phyloP scores from a whole-genome alignment of 306 rosid genomes.

The Adenanthera pavonina region DNA sequence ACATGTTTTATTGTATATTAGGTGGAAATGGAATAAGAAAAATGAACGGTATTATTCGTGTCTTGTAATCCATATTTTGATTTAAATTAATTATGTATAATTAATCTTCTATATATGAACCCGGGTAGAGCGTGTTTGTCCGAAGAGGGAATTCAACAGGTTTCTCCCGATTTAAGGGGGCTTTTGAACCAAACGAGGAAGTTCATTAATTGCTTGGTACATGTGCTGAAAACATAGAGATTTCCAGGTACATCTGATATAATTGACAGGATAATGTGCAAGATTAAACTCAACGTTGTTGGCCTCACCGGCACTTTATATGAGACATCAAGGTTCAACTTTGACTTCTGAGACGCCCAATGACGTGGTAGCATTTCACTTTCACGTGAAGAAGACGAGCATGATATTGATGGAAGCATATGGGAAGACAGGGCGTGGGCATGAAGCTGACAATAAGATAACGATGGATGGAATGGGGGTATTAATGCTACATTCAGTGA shows the following conservation, averaged over 20 bases:
- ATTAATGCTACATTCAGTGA: too few species aligned
- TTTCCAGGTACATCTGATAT: background rate
- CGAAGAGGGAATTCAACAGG: too few species aligned
- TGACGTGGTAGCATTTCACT: background rate
- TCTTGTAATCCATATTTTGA: too few species aligned
- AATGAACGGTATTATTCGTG: too few species aligned
- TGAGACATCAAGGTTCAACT: background rate
- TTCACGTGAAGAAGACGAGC: background rate
- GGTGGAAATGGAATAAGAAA: too few species aligned
- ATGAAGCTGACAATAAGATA: background rate
- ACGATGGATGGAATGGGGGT: too few species aligned
- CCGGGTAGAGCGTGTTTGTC: too few species aligned
- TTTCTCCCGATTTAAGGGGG: too few species aligned
- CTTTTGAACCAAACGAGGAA: too few species aligned
- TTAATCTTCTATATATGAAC: too few species aligned
- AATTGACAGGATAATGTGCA: background rate
- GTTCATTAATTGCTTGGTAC: background rate
- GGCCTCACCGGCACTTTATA: background rate
- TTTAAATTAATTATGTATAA: too few species aligned
- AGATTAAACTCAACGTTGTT: background rate
- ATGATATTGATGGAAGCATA: background rate
- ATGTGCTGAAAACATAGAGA: background rate
- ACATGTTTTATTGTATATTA: too few species aligned
- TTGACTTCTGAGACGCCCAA: background rate
- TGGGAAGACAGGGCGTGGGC: background rate